Conservation (phyloP, 257 asterid species). For the Avicennia marina region DNA sequence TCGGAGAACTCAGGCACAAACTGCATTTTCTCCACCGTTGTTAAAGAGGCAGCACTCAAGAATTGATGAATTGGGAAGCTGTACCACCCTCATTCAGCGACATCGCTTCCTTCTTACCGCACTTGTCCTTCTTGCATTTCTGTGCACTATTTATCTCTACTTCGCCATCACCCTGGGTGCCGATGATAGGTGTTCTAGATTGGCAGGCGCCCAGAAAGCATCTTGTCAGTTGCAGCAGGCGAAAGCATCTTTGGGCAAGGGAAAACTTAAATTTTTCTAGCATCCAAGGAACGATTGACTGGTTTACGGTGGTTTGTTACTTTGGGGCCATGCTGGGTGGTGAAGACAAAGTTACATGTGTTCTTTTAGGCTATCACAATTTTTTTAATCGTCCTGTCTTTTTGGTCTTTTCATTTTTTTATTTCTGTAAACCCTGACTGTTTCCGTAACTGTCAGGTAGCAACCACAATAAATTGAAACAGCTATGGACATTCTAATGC, state of each 20-base stretch:
- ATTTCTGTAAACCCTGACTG: too few species aligned
- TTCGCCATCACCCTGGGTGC: constrained; percentile 65
- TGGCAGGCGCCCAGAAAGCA: constrained; percentile 41
- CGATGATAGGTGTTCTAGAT: constrained; percentile 41
- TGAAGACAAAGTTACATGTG: constrained; percentile 6
- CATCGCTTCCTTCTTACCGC: constrained; percentile 67
- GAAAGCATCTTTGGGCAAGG: constrained; percentile 35
- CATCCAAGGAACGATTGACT: not conserved
- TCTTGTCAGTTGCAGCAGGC: constrained; percentile 41
- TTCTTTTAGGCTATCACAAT: not conserved
- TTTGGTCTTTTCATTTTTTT: too few species aligned
- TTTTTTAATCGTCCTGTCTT: too few species aligned
- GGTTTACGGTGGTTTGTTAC: too few species aligned
- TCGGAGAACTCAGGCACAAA: constrained; percentile 59
- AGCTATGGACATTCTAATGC: too few species aligned
- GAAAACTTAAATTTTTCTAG: constrained; percentile 58
- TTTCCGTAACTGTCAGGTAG: too few species aligned
- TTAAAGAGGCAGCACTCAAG: constrained; percentile 30
- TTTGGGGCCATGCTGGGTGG: too few species aligned
- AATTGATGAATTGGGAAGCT: constrained; percentile 47
- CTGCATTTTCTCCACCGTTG: constrained; percentile 44
- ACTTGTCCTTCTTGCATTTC: constrained; percentile 45
- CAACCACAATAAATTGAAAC: too few species aligned
- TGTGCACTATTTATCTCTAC: constrained; percentile 72
- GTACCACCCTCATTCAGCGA: constrained; percentile 47